These are phyloP conservation scores for Chlamydomonas sp. DNA, from an alignment of 139 green algal species.

Conservation along the genomic window DNA sequence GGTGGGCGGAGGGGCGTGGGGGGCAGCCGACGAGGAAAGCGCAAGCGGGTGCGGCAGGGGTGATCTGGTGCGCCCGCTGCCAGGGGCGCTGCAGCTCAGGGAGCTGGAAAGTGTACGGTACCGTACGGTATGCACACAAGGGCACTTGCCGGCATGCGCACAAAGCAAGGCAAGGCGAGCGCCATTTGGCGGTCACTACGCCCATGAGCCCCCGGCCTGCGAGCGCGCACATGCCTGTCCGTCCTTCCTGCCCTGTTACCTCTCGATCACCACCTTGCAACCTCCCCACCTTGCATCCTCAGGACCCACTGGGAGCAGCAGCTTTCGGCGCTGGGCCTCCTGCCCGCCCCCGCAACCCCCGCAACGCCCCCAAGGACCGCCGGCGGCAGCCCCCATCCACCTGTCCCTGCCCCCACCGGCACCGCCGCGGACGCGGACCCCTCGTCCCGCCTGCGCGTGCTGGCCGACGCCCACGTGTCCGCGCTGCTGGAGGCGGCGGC, in stretches of 20 bases:
- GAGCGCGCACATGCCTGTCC: background rate
- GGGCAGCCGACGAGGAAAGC: too few relatives aligned
- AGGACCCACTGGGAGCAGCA: slow-evolving; percentile 24
- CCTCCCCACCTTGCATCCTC: background rate
- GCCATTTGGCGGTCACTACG: too few relatives aligned
- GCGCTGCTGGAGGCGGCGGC: slow-evolving; percentile 5
- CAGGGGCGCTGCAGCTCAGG: background rate
- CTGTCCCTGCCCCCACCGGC: too few relatives aligned
- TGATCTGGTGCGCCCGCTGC: background rate
- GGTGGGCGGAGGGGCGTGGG: background rate
- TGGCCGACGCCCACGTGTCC: background rate
- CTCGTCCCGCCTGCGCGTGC: background rate
- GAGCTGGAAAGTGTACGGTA: too few relatives aligned
- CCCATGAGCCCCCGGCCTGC: too few relatives aligned
- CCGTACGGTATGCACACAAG: too few relatives aligned
- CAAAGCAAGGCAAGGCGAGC: too few relatives aligned
- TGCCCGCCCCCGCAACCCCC: background rate
- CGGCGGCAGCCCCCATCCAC: too few relatives aligned
- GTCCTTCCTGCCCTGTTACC: background rate
- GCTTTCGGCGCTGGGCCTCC: background rate
- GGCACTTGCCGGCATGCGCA: too few relatives aligned
- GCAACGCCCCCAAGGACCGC: too few relatives aligned
- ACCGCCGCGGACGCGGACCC: too few relatives aligned
- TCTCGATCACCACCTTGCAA: background rate
- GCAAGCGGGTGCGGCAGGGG: background rate